Percentiles rank a stretch among this genome's conserved stretches.
phyloP scores from a whole-genome alignment of 306 rosid species.

The Dryas octopetala region DNA sequence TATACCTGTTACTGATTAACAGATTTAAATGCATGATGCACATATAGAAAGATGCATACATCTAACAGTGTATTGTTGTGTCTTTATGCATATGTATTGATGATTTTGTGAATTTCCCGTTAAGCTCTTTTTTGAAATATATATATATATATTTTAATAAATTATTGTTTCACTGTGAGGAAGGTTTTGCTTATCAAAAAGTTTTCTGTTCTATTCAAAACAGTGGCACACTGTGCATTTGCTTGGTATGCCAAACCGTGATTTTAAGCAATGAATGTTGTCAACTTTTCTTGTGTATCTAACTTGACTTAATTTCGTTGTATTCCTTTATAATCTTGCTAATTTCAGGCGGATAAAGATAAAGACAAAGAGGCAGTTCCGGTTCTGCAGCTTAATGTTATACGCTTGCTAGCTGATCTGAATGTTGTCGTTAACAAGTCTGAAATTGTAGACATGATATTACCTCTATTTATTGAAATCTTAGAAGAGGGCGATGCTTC shows the following conservation, averaged over 20 bases:
- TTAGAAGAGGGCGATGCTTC: constrained; percentile 99
- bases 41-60: neutral
- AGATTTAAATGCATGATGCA: constrained; percentile 1
- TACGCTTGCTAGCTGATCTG: constrained; percentile 78
- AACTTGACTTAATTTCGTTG: constrained; percentile 16
- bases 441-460: constrained; percentile 83
- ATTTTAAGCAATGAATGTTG: neutral
- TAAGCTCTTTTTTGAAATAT: neutral
- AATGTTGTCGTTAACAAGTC: constrained; percentile 74
- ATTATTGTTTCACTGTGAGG: neutral
- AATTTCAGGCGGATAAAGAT: constrained; percentile 74
- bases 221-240: neutral
- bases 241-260: neutral
- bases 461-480: constrained; percentile 92
- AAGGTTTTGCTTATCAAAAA: constrained; percentile 10
- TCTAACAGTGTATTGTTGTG: neutral
- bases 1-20: constrained; percentile 11
- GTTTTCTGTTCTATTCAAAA: neutral
- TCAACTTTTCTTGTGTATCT: constrained; percentile 8
- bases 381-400: constrained; percentile 80
- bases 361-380: constrained; percentile 84
- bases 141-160: neutral
- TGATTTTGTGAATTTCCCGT: neutral
- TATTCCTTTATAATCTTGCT: constrained; percentile 29
- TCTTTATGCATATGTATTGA: neutral